Conservation (phyloP, 192 early-diverging fungal genomes). For the Phycomyces nitens region DNA sequence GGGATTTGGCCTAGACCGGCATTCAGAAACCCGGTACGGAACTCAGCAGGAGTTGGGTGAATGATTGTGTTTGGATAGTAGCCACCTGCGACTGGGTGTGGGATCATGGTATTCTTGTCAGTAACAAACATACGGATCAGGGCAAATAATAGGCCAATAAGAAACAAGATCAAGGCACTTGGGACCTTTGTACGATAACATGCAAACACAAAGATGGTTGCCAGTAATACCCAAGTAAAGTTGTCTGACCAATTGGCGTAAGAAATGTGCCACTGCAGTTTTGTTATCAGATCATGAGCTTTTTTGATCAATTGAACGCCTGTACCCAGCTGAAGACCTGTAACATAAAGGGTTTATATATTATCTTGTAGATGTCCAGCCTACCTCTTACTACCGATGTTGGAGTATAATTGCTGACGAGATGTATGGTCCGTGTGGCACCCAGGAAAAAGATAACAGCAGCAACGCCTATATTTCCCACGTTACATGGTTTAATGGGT, state of each 20-base stretch:
- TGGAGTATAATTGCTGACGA: constrained; percentile 69
- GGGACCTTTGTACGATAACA: constrained; percentile 65
- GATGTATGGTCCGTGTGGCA: constrained; percentile 62
- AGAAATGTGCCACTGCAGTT: constrained; percentile 53
- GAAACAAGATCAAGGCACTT: constrained; percentile 69
- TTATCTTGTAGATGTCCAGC: not conserved
- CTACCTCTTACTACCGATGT: constrained; percentile 67
- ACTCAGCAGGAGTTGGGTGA: constrained; percentile 61
- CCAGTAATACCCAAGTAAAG: constrained; percentile 64
- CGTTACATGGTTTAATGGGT: not conserved
- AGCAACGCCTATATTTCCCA: constrained; percentile 47
- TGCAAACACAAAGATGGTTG: constrained; percentile 65
- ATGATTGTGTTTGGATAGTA: constrained; percentile 54
- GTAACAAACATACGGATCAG: constrained; percentile 47
- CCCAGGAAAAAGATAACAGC: constrained; percentile 63
- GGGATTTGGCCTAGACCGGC: constrained; percentile 87
- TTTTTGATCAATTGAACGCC: constrained; percentile 68
- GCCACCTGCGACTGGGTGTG: constrained; percentile 42
- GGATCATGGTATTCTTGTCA: constrained; percentile 15
- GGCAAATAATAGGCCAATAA: constrained; percentile 66
- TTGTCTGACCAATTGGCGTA: constrained; percentile 67
- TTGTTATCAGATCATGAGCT: constrained; percentile 57
- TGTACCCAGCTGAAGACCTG: constrained; percentile 69
- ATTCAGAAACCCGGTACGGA: constrained; percentile 69
- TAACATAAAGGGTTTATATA: not conserved